Base-by-base conservation (phyloP, 2,329 filamentous ascomycete species). In the Trichoderma polysporum region DNA sequence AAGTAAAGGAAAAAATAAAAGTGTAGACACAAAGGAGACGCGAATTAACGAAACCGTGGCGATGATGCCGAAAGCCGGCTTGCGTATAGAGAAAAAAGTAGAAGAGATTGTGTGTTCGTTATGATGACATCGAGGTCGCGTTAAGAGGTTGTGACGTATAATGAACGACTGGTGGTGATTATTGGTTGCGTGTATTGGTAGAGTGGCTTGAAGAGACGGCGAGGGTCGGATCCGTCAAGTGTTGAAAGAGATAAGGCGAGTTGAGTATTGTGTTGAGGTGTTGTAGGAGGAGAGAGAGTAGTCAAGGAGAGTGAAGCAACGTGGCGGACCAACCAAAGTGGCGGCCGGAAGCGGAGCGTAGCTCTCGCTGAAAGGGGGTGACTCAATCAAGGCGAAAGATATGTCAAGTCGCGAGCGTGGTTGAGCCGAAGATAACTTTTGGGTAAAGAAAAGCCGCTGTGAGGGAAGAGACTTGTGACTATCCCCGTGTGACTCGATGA, bases 101-200 rank as follows among this genome's bases (percentile, higher is more conserved):
- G 72, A 78, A 76, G 71, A 73, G 72, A 74, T 75, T 75, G 70
- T 74, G 74, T 69, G 74, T 75, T 79, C 80, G 80, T 82, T 82
- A 82, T 77, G 71, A 76, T 74, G 75, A 81, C 80, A 82, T 82
- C 74, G 75, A 76, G 72, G 73, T 76, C 74, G 75, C 76, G 70
- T 73, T 68, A 69, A 37, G 25, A 25, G 53, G 39, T 68, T 69
- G 60, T 70, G 54, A 22, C n/a, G 59, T 66, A 35, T 33, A 57
- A 70, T 52, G 45, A 62, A 56, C 45, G 71, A 69, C 69, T 69
- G 66, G 63, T 68, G 65, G 29, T 60, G 68, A 66, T 67, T 56
- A 27, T 47, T 45, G 19, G 17, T 47, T 54, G 37, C 10, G 22
- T 33, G 12, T 47, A 12, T 31, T 66, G 64, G 47, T 45, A 67